Evolutionary conservation across 73 alveolate genomes (phyloP).

Genomic region (Paramecium pentaurelia): DNA sequence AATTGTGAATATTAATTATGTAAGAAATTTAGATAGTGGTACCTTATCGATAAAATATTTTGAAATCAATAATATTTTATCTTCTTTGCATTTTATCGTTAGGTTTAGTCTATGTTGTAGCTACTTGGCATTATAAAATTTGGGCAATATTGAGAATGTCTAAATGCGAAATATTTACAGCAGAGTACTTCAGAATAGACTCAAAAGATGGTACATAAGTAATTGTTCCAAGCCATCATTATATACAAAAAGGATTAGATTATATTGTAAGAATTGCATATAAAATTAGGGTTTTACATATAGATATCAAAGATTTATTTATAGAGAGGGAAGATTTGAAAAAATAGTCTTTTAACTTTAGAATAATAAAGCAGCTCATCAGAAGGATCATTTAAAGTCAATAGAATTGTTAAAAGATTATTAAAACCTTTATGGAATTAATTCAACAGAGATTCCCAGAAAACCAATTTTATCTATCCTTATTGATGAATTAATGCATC

Average conservation of each 20-base stretch:
- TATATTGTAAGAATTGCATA: background rate
- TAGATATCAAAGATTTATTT: background rate
- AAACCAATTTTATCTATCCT: background rate
- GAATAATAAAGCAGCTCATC: background rate
- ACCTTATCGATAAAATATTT: background rate
- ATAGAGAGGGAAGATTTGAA: background rate
- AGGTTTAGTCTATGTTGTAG: background rate
- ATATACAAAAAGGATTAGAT: background rate
- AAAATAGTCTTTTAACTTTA: background rate
- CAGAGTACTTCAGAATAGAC: background rate
- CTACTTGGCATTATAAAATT: background rate
- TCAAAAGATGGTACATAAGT: background rate
- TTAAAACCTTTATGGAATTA: background rate
- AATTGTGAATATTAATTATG: background rate
- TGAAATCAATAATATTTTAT: background rate
- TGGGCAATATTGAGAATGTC: slow-evolving; percentile 4
- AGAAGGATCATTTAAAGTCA: background rate
- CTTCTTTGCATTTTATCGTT: background rate
- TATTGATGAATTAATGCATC: slow-evolving; percentile 22
- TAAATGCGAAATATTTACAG: background rate
- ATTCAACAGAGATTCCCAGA: slow-evolving; percentile 10
- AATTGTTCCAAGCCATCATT: background rate
- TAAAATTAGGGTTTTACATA: background rate
- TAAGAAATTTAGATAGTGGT: background rate
- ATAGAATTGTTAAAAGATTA: background rate